Evolutionary conservation across 495 filamentous ascomycete species (phyloP), one percentile per base, ranked within the genome.

Genomic region (Penicillium lividum): DNA sequence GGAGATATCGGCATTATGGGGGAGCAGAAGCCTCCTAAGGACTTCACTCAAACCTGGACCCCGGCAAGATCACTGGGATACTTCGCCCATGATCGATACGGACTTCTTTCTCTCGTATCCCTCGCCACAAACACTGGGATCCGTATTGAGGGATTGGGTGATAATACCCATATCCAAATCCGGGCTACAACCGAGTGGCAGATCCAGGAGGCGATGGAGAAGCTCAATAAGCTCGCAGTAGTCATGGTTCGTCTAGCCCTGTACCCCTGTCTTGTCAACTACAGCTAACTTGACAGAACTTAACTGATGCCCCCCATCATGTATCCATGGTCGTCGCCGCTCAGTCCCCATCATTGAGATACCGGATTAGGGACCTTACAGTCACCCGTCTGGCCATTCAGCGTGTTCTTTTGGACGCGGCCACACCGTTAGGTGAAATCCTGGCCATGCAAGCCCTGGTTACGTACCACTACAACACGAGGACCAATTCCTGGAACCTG

Each of bases 391-490:
- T 51, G 1, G 30, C 27, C 30, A 38, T 3, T 13, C 30, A n/a
- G 9, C 31, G 49, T 10, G 15, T 51, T 9, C 31, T 51, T 8
- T 18, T 51, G 5, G 34, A 38, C 10, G 1, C 16, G 4, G 4
- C 15, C 25, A 49, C 28, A 5, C 28, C 46, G 28, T 9, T n/a
- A 30, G 25, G 9, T 15, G 22, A 27, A 5, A 3, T 48, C 7
- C 27, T 48, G 13, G 5, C 9, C 3, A 48, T 48, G 45, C 25
- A 29, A 15, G 45, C 27, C 1, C 18, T 56, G 62, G 51, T 47
- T 45, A 30, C n/a, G 25, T 25, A 58, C 7, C 64, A 62, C 28
- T 44, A 55, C 5, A 63, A 55, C 33, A 34, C 64, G 31, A 40
- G 16, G 13, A 38, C 58, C 25, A 28, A 46, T 42, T 46, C 56